These are phyloP conservation scores for Tylopilus sp. DNA, from an alignment of 768 basidiomycete genomes.

Conservation along the genomic window DNA sequence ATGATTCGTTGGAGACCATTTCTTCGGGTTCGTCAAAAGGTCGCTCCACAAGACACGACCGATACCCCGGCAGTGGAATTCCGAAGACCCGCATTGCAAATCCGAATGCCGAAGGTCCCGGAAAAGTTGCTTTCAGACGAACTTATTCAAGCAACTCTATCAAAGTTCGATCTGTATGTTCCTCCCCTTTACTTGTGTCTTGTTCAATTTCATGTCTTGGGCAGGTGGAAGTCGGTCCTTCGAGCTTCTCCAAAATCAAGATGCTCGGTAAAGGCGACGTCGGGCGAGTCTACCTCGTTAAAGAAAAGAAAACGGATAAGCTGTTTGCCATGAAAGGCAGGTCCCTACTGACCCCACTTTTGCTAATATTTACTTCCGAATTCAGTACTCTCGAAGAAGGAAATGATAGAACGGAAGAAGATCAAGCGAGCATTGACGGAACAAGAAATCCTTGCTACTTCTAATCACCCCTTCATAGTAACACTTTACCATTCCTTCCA, in stretches of 20 bases:
- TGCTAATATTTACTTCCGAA: constrained; percentile 22
- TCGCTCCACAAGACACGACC: constrained; percentile 42
- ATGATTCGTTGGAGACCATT: constrained; percentile 72
- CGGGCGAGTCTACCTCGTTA: constrained; percentile 95
- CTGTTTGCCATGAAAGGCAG: constrained; percentile 99
- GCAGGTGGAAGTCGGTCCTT: constrained; percentile 91
- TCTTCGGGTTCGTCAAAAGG: constrained; percentile 74
- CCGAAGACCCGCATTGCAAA: constrained; percentile 46
- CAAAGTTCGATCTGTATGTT: constrained; percentile 80
- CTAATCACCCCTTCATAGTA: constrained; percentile 99
- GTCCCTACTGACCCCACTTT: constrained; percentile 20
- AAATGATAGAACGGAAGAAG: constrained; percentile 99
- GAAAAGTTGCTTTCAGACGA: constrained; percentile 76
- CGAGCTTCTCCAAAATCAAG: constrained; percentile 94
- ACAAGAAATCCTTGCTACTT: constrained; percentile 97
- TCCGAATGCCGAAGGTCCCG: constrained; percentile 46
- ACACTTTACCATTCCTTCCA: constrained; percentile 99
- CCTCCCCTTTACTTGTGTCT: background rate
- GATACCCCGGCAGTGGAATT: constrained; percentile 21
- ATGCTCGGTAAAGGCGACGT: constrained; percentile 99
- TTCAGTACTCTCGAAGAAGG: constrained; percentile 94
- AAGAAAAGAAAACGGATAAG: constrained; percentile 96
- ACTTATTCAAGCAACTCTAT: constrained; percentile 99
- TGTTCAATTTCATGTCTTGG: background rate
- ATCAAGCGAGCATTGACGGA: constrained; percentile 98